Evolutionary conservation across 2,329 filamentous ascomycete species (phyloP), one percentile per base, ranked within the genome.

Genomic region (Trichoderma hamatum): DNA sequence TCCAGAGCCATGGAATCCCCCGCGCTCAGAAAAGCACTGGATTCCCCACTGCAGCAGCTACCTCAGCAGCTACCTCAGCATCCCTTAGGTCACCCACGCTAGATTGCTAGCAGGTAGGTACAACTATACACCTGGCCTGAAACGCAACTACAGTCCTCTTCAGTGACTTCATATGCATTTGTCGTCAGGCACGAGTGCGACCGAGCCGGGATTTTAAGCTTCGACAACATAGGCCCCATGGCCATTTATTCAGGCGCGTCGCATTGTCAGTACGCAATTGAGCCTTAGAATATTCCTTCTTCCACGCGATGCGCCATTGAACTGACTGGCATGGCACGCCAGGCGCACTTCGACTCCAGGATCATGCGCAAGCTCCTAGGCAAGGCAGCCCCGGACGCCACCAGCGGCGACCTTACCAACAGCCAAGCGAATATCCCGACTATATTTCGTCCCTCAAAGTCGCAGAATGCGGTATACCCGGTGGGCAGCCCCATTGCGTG

Each of bases 311-410:
- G 69, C 69, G 51, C 66, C 60, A 54, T 62, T 61, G 39, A 62
- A 26, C 39, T 16, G 1, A 49, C 49, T 64, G 55, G 64, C 67
- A 81, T 81, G 80, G 80, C 78, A 77, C 75, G 74, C 70, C 73
- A 70, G 72, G 70, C 70, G 72, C 72, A 70, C 74, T 72, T 72
- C 71, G 68, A 86, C 73, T 84, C 82, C 70, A 85, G 81, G 78
- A 86, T 87, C 71, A 87, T 89, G 84, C 85, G 86, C 76, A 86
- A 88, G 80, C 83, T 89, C 28, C 84, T 89, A 36, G 86, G 86
- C 76, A 86, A 86, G 74, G 79, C 82, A 69, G 78, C 82, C 32
- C 79, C 81, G 72, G 83, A 86, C 71, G 80, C 84, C 70, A 78
- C 81, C 52, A 76, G 82, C 69, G 83, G 82, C 71, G 80, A 84